Conservation (phyloP, 202 grass and related monocot genomes). For the Hordeum pubiflorum region DNA sequence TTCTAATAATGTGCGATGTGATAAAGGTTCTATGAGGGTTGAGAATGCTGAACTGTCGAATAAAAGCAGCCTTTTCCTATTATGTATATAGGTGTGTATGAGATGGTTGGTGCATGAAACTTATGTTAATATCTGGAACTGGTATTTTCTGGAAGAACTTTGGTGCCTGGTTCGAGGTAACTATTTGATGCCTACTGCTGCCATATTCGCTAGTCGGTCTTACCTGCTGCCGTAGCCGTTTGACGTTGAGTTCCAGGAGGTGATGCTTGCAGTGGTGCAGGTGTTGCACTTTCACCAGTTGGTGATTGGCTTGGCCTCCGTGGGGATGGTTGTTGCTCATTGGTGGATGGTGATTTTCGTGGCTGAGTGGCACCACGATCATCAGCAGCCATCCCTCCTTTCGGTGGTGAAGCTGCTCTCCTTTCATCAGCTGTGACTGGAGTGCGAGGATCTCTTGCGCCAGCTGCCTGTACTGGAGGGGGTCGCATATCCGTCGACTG, state of each 20-base stretch:
- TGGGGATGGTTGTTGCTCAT: background rate
- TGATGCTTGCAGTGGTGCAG: conserved; percentile 3
- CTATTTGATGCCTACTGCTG: background rate
- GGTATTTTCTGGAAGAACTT: background rate
- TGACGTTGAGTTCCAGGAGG: background rate
- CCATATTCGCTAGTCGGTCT: background rate
- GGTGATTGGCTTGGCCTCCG: background rate
- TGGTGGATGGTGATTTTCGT: background rate
- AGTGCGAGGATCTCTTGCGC: background rate
- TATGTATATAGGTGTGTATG: background rate
- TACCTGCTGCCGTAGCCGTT: background rate
- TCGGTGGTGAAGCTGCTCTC: background rate
- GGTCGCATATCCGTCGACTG: background rate
- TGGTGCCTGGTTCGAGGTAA: background rate
- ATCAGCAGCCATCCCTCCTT: background rate
- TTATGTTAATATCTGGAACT: background rate
- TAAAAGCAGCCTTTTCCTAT: background rate
- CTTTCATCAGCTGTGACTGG: conserved; percentile 13
- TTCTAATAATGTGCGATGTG: background rate
- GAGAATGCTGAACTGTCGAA: background rate
- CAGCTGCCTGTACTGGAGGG: background rate
- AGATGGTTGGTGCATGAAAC: background rate
- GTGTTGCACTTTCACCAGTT: background rate
- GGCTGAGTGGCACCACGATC: background rate
- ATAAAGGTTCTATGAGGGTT: background rate